Evolutionary conservation across 495 filamentous ascomycete genomes (phyloP).

Genomic region (Hyaloscypha finlandica): DNA sequence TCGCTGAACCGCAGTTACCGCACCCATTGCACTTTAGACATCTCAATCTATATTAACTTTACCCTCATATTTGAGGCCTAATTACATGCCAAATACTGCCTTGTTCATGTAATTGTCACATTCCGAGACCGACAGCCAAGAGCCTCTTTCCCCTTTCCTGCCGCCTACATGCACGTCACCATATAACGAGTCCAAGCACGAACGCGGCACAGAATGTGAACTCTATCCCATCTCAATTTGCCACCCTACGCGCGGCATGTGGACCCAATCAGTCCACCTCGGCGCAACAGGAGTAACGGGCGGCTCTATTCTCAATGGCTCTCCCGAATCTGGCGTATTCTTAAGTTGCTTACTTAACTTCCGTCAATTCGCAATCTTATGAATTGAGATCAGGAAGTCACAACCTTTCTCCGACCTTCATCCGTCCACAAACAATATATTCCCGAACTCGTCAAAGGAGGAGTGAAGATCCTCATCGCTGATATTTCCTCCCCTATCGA

Average conservation of each 20-base stretch:
- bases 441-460: conserved; percentile 43
- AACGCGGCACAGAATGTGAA: too few species aligned
- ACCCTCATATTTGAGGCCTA: too few species aligned
- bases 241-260: neutral
- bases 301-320: conserved; percentile 32
- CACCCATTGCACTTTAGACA: too few species aligned
- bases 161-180: too few species aligned
- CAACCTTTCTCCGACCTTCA: conserved; percentile 48
- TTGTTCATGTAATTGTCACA: too few species aligned
- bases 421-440: conserved; percentile 52
- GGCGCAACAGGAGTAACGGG: conserved; percentile 42
- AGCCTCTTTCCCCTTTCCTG: too few species aligned
- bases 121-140: too few species aligned
- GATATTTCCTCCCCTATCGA: conserved; percentile 50
- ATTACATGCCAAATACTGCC: too few species aligned
- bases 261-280: conserved; percentile 27
- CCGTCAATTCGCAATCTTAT: neutral
- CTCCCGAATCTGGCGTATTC: conserved; percentile 32
- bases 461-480: conserved; percentile 48
- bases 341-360: conserved; percentile 19
- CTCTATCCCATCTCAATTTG: too few species aligned
- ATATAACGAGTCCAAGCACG: too few species aligned
- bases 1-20: too few species aligned
- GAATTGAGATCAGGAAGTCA: conserved; percentile 44
- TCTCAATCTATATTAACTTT: too few species aligned